Evolutionary conservation across 106 monocot species (phyloP), one percentile per base, ranked within the genome.

Genomic region (Dendrobium chrysotoxum): DNA sequence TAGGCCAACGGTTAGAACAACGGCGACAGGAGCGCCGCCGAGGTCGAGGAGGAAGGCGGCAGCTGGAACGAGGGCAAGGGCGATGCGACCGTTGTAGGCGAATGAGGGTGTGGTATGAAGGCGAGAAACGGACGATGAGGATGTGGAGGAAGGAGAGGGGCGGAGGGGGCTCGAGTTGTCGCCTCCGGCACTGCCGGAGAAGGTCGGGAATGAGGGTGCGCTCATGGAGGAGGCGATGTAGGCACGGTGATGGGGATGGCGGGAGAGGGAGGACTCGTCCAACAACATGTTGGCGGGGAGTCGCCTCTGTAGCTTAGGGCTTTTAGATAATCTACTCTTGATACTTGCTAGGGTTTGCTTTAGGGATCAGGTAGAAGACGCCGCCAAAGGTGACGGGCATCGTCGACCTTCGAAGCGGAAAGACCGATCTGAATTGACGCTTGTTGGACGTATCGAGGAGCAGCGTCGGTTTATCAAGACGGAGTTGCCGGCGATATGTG

Each of bases 21-120:
- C n/a, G 72, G 91, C 45, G 40, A 92, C 88, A 6, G 87, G 82
- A 15, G 91, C 71, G 25, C 92, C 94, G 53, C 92, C 94, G 40
- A 98, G 92, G 85, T 88, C 88, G 46, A 98, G 90, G 78, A 98
- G 92, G 88, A 92, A 91, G 65, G 88, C 90, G 30, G 89, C 92
- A 38, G 91, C 82, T 12, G 96, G 96, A 28, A 81, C 82, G 58
- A 94, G 92, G 71, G 97, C 94, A 47, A 88, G 28, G 64, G 91
- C 87, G 70, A 92, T 31, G 13, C 94, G 87, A n/a, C 40, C 79
- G 80, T 94, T 94, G 76, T 94, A 85, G 58, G 87, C 67, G 85
- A 89, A 90, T 53, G 87, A 35, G 40, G 84, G 72, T 0, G 88
- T 44, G 4, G 82, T 67, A 23, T 78, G 78, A 42, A 70, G 65